A percentile compares a stretch with the other conserved stretches of the same genome.
Conservation (phyloP, 495 filamentous ascomycete genomes). For the Tetracladium setigerum region DNA sequence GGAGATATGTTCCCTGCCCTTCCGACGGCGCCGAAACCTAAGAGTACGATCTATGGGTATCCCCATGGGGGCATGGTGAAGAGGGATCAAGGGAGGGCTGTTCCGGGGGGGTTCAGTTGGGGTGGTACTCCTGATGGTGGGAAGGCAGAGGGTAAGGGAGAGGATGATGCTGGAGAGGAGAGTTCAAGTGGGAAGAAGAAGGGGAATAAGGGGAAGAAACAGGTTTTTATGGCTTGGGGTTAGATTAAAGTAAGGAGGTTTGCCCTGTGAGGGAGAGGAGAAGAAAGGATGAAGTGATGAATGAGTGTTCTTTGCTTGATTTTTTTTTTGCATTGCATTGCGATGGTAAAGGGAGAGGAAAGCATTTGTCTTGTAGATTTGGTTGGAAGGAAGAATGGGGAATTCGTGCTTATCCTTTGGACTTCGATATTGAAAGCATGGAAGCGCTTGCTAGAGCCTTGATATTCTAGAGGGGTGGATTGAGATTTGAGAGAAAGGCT, state of each 20-base stretch:
- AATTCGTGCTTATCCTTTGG: too few relatives aligned
- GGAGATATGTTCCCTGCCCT: constrained; percentile 75
- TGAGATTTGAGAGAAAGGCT: too few relatives aligned
- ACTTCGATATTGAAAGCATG: too few relatives aligned
- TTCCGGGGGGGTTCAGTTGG: constrained; percentile 19
- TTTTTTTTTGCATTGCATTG: too few relatives aligned
- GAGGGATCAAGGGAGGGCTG: constrained; percentile 42
- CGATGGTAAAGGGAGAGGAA: too few relatives aligned
- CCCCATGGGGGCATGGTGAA: constrained; percentile 63
- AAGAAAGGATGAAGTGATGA: too few relatives aligned
- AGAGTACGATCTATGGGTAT: constrained; percentile 73
- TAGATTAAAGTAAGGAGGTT: constrained; percentile 19
- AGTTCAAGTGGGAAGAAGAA: constrained; percentile 55
- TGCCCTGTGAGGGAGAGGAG: too few relatives aligned
- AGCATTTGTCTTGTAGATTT: too few relatives aligned
- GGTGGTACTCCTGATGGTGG: constrained; percentile 25
- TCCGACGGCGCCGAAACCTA: constrained; percentile 69
- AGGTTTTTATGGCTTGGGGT: constrained; percentile 58
- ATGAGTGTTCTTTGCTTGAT: too few relatives aligned
- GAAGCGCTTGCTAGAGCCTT: too few relatives aligned
- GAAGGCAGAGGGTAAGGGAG: constrained; percentile 20
- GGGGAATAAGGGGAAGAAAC: constrained; percentile 74
- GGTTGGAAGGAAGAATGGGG: too few relatives aligned
- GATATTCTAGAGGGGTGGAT: too few relatives aligned
- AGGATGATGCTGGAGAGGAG: constrained; percentile 26